Conservation (phyloP, 768 basidiomycete species). For the Phlebiopsis gigantea region DNA sequence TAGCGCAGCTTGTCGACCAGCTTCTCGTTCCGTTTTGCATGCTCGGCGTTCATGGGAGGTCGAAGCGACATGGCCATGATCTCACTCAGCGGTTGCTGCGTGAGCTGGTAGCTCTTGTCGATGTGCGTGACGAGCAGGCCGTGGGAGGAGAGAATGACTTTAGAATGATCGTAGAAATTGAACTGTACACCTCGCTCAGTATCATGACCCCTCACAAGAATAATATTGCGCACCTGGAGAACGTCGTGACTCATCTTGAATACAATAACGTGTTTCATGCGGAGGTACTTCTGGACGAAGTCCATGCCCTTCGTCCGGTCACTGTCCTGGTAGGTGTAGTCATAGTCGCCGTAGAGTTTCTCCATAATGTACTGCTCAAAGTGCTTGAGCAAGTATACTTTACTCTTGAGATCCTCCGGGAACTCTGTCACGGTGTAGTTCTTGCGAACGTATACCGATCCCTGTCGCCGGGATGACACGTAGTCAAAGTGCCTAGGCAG, state of each 20-base stretch:
- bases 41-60: conserved; percentile 41
- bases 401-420: conserved; percentile 81
- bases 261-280: conserved; percentile 96
- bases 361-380: conserved; percentile 96
- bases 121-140: conserved; percentile 84
- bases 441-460: conserved; percentile 66
- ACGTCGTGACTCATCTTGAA: conserved; percentile 96
- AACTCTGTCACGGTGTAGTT: conserved; percentile 63
- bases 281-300: conserved; percentile 90
- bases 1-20: conserved; percentile 80
- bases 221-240: conserved; percentile 64
- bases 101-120: conserved; percentile 80
- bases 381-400: conserved; percentile 89
- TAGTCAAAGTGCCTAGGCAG: conserved; percentile 84
- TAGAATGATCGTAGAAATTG: conserved; percentile 98
- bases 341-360: conserved; percentile 77
- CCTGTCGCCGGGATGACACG: conserved; percentile 63
- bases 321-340: conserved; percentile 72
- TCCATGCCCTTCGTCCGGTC: conserved; percentile 79
- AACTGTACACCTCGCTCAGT: conserved; percentile 68
- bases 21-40: conserved; percentile 55
- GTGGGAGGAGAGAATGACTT: conserved; percentile 80
- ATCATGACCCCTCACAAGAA: background rate
- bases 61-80: conserved; percentile 55
- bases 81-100: conserved; percentile 65